Evolutionary conservation across 2,329 filamentous ascomycete species (phyloP), one percentile per base, ranked within the genome.

Genomic region (Pyrenochaeta sp.): DNA sequence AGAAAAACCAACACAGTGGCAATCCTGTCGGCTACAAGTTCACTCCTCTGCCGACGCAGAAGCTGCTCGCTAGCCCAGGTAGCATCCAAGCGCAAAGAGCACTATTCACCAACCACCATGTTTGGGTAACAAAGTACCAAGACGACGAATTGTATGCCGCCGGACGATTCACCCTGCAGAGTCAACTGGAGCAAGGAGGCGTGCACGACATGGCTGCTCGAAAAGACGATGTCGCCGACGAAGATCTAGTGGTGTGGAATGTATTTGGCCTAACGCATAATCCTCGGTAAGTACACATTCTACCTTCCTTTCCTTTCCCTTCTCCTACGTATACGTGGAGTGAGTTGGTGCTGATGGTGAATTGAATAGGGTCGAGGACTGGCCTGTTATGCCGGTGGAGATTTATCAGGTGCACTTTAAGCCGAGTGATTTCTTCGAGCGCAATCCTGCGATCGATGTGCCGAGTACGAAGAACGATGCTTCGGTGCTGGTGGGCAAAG

Each of bases 81-180:
- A 81, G 77, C 8, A 78, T 82, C 37, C 80, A 84, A 40, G 60
- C 72, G 1, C 75, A 80, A 60, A 78, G 83, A 4, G 82, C 83
- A 0, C 72, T 77, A 1, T 85, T 86, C 65, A 79, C 82, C 0
- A 74, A 81, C 19, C 81, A 84, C 59, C 81, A 84, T 25, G 77
- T 86, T 30, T 86, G 83, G 82, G 82, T 85, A 0, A 85, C 83
- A 2, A 81, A 81, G 62, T 83, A 85, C 67, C 73, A 73, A 9
- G 84, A 86, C 43, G 76, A 82, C 57, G 83, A 86, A 68, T 68
- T 83, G 24, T 85, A 79, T 59, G 82, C 83, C 0, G 83, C 76
- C 0, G 83, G 83, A 1, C 65, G 77, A 25, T 84, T 79, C 55
- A 84, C 83, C 3, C 65, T 83, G 52, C 82, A 83, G 63, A 78